These are phyloP conservation scores for Suillus alpinus DNA, from an alignment of 768 basidiomycete genomes.

Conservation along the genomic window DNA sequence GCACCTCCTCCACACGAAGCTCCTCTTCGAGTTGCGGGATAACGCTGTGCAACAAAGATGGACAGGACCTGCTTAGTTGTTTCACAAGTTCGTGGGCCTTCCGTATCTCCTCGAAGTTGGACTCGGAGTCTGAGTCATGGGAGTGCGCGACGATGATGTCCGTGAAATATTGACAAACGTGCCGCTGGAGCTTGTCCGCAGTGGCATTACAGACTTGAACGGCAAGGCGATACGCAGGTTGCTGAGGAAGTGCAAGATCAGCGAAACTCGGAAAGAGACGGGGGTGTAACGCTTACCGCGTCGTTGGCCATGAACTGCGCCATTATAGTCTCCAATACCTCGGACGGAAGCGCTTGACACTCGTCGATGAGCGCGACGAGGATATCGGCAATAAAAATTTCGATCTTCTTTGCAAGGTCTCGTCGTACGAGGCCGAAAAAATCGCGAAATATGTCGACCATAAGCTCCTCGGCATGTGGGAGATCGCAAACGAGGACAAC, in stretches of 20 bases:
- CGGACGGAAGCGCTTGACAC: constrained; percentile 66
- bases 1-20: constrained; percentile 69
- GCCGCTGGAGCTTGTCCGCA: constrained; percentile 82
- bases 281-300: constrained; percentile 44
- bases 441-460: constrained; percentile 78
- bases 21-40: constrained; percentile 93
- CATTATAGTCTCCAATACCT: constrained; percentile 79
- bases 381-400: constrained; percentile 85
- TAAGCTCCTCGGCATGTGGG: constrained; percentile 80
- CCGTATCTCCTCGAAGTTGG: constrained; percentile 66
- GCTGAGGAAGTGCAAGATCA: constrained; percentile 36
- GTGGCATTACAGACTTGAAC: constrained; percentile 83
- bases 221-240: constrained; percentile 78
- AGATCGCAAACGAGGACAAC: constrained; percentile 93
- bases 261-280: not conserved
- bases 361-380: constrained; percentile 90
- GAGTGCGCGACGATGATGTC: constrained; percentile 73
- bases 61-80: constrained; percentile 75
- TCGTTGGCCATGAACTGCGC: constrained; percentile 83
- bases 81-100: constrained; percentile 84
- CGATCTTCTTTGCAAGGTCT: constrained; percentile 74
- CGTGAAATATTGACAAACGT: constrained; percentile 90
- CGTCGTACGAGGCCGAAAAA: constrained; percentile 80
- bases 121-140: constrained; percentile 49
- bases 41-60: constrained; percentile 81